Evolutionary conservation across 768 basidiomycete species (phyloP), one percentile per base, ranked within the genome.

Genomic region (Amanita rimosa): DNA sequence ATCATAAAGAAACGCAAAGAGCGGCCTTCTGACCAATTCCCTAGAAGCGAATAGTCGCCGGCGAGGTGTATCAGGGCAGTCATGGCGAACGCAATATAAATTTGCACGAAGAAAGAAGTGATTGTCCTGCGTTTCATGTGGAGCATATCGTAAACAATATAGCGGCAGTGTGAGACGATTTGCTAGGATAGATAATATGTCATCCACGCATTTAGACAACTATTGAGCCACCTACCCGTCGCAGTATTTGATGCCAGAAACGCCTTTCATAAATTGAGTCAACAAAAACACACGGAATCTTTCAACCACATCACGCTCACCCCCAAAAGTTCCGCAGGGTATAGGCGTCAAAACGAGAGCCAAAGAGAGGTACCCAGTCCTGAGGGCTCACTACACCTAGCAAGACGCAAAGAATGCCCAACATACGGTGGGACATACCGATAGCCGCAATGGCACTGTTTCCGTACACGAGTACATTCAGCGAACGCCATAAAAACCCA

Each of bases 31-130:
- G 51, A 46, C 49, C 41, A 44, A n/a, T 27, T 34, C 11, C 51
- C 44, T 27, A 61, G 39, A 34, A 64, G 49, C 61, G 67, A 64
- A 51, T 57, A 58, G 27, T 68, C 68, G 8, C 63, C 66, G 4
- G 57, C 57, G 26, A 57, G 46, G 42, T 70, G 68, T 43, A 64
- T 57, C 35, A 62, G 10, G 7, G 60, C 67, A 11, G 62, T 60
- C 27, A 67, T 49, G 27, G 60, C 48, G 55, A 70, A 70, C 3
- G 59, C 60, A 9, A 51, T 51, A 26, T 55, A 55, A 2, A 62
- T 42, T 46, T 53, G 54, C 10, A 53, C 44, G 8, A 57, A 49
- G 34, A 52, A 55, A 10, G 60, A 53, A 3, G 49, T 31, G n/a
- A 11, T 26, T 19, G 54, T 53, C 40, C 34, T 53, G 45, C 40